Evolutionary conservation across 2,329 filamentous ascomycete species (phyloP), one percentile per base, ranked within the genome.

Genomic region (Botrytis hyacinthi): DNA sequence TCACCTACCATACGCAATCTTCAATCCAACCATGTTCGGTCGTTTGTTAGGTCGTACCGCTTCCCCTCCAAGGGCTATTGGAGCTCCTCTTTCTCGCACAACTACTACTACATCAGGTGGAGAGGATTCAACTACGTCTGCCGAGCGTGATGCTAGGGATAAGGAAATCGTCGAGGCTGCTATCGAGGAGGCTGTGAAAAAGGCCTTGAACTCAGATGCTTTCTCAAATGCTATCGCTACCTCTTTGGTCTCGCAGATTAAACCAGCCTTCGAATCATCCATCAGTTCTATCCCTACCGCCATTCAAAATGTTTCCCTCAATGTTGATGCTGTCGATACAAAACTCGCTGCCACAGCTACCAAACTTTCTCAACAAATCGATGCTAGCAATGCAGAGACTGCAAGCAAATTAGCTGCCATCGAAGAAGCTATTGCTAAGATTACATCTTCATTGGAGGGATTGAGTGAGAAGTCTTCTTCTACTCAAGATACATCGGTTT

Each of bases 191-290:
- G 78, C 78, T 60, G 76, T 79, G 2, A 71, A 75, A 44, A 74
- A 76, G 29, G 76, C 75, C 46, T 74, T 80, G 71, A 78, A 75
- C 54, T 76, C 71, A n/a, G 77, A 80, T 1, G 74, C 63, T 8
- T 80, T 80, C 51, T 78, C 76, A 37, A 78, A 77, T 69, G 78
- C 79, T 14, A 77, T 81, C 57, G 79, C 79, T 20, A 74, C 71
- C 20, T 77, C 79, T 42, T 70, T 81, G 29, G 76, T 79, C 57
- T 62, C 74, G 20, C 77, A 80, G 70, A 77, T 81, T 16, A 75
- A 80, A 67, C 78, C 80, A 16, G 73, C 78, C 18, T 73, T 81
- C 67, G 78, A 80, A 66, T 59, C 77, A 16, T 77, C 78, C 1
- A 71, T 78, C 40, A 76, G 79, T 54, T 51, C 72, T 20, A 73